Conservation (phyloP, 139 green algal genomes). For the Chara braunii region DNA sequence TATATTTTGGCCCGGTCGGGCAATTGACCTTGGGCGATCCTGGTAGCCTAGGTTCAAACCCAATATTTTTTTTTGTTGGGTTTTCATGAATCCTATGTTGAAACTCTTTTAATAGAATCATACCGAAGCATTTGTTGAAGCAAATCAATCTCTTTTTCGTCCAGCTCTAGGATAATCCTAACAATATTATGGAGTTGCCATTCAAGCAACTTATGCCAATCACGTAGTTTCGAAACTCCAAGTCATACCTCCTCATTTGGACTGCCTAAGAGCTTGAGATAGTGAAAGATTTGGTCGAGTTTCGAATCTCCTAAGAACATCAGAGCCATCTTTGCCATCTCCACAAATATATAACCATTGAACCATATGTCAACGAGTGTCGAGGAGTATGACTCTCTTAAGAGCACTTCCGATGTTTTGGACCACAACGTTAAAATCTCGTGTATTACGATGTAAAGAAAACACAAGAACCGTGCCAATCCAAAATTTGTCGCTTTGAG, state of each 20-base stretch:
- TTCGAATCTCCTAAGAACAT: slow-evolving; percentile 78
- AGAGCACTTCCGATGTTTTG: slow-evolving; percentile 91
- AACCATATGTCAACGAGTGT: slow-evolving; percentile 96
- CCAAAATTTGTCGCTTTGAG: slow-evolving; percentile 97
- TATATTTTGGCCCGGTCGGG: too few relatives aligned
- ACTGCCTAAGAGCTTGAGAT: slow-evolving; percentile 82
- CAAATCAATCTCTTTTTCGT: slow-evolving; percentile 44
- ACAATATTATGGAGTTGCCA: slow-evolving; percentile 58
- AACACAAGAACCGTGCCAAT: slow-evolving; percentile 89
- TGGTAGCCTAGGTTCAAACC: too few relatives aligned
- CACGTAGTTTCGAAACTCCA: slow-evolving; percentile 61
- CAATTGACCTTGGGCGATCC: too few relatives aligned
- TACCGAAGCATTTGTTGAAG: slow-evolving; percentile 60
- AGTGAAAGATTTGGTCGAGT: slow-evolving; percentile 78
- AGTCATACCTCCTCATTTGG: slow-evolving; percentile 67
- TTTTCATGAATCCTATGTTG: slow-evolving; percentile 81
- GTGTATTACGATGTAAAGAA: slow-evolving; percentile 97
- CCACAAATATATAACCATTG: slow-evolving; percentile 93
- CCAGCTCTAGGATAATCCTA: slow-evolving; percentile 66
- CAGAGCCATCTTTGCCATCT: slow-evolving; percentile 56
- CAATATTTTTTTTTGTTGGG: too few relatives aligned
- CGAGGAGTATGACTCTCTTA: slow-evolving; percentile 89
- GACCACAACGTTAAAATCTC: slow-evolving; percentile 99
- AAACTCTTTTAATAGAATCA: slow-evolving; percentile 66
- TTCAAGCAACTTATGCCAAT: slow-evolving; percentile 81